These are phyloP conservation scores for Paramyrothecium sp. DNA, from an alignment of 2,329 filamentous ascomycete species.

Conservation along the genomic window DNA sequence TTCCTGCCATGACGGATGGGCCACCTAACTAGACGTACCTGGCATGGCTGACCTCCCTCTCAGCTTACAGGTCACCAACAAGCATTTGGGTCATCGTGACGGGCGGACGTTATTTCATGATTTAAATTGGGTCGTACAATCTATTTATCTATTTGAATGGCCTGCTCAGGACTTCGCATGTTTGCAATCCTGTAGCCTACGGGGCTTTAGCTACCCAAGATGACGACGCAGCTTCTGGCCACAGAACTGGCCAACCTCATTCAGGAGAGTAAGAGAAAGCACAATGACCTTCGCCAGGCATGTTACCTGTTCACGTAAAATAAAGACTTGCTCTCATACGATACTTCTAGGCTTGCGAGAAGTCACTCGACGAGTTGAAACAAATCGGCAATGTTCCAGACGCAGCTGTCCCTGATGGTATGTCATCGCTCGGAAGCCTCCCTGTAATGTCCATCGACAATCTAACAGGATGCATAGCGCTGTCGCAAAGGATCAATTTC, in stretches of 20 bases:
- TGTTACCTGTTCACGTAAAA: conserved; percentile 21
- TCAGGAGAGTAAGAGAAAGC: conserved; percentile 93
- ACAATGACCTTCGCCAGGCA: conserved; percentile 83
- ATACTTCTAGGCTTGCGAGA: conserved; percentile 74
- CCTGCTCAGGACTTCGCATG: conserved; percentile 15
- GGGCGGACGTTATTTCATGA: no score
- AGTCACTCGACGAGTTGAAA: conserved; percentile 87
- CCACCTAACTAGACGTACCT: no score
- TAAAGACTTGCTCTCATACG: conserved; percentile 1
- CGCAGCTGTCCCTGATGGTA: conserved; percentile 36
- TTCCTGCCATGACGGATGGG: no score
- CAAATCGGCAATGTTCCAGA: conserved; percentile 31
- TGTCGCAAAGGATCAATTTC: conserved; percentile 78
- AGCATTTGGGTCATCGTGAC: no score
- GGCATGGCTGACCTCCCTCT: no score
- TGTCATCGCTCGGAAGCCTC: conserved; percentile 6
- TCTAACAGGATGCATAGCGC: conserved; percentile 53
- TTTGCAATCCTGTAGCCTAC: conserved; percentile 20
- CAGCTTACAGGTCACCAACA: no score
- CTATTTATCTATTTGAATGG: conserved; percentile 24
- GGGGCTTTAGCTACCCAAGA: conserved; percentile 43
- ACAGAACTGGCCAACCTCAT: conserved; percentile 88
- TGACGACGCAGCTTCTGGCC: conserved; percentile 88
- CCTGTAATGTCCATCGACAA: not conserved
- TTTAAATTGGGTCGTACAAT: not conserved